Conservation (phyloP, 164 flowering plant genomes). For the Chloranthus sessilifolius region DNA sequence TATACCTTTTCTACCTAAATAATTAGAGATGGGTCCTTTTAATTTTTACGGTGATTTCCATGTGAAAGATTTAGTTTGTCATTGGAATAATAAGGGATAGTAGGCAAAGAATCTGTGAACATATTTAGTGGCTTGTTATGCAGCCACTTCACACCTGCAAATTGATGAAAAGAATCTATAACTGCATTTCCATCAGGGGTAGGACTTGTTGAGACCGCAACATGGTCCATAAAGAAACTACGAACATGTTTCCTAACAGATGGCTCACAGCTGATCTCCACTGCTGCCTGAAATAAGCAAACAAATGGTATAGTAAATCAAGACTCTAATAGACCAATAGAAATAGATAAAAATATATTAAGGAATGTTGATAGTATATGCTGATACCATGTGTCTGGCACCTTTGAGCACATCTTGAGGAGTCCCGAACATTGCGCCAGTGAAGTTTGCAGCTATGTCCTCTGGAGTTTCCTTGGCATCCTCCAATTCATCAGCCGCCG, state of each 20-base stretch:
- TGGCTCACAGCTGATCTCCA: conserved; percentile 95
- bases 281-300: conserved; percentile 25
- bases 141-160: conserved; percentile 80
- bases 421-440: conserved; percentile 73
- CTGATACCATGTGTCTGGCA: conserved; percentile 97
- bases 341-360: too few relatives aligned
- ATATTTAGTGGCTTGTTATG: conserved; percentile 62
- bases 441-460: conserved; percentile 73
- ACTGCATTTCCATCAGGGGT: conserved; percentile 66
- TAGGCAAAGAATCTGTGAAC: conserved; percentile 84
- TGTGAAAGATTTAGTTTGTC: too few relatives aligned
- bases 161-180: conserved; percentile 86
- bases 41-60: too few relatives aligned
- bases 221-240: conserved; percentile 59
- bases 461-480: conserved; percentile 94
- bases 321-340: too few relatives aligned
- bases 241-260: conserved; percentile 80
- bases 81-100: too few relatives aligned
- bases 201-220: conserved; percentile 73
- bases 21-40: too few relatives aligned
- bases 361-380: not conserved
- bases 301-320: not conserved
- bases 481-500: conserved; percentile 59
- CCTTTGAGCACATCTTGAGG: conserved; percentile 87
- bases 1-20: too few relatives aligned